These are phyloP conservation scores for Uronychia setigera DNA, from an alignment of 73 alveolate genomes.

Conservation along the genomic window DNA sequence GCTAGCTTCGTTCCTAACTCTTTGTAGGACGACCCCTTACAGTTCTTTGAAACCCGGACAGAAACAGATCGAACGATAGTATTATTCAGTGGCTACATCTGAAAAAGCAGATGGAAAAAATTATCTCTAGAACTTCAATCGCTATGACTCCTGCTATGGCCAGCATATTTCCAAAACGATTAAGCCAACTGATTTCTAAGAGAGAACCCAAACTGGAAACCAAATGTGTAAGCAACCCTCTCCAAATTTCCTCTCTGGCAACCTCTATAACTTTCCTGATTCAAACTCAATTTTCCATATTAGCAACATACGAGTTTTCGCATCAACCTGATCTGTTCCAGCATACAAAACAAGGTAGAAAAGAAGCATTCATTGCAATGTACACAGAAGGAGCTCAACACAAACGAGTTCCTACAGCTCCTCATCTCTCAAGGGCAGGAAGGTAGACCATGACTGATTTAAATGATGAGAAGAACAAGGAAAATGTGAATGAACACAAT, in stretches of 20 bases:
- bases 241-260: too few species aligned
- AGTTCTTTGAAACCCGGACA: conserved; percentile 55
- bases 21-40: conserved; percentile 40
- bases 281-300: too few species aligned
- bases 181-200: too few species aligned
- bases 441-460: background rate
- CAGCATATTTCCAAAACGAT: too few species aligned
- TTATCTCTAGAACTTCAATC: conserved; percentile 29
- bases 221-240: too few species aligned
- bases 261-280: too few species aligned
- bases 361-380: conserved; percentile 3
- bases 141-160: conserved; percentile 69
- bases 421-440: background rate
- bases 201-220: too few species aligned
- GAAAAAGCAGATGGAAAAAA: conserved; percentile 52
- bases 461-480: background rate
- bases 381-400: background rate
- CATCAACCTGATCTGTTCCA: conserved; percentile 61
- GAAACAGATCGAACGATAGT: conserved; percentile 38
- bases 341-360: conserved; percentile 45
- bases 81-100: conserved; percentile 42
- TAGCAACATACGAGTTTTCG: conserved; percentile 36
- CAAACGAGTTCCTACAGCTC: too few species aligned
- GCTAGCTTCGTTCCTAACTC: too few species aligned
- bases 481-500: background rate